Conservation (phyloP, 2,329 filamentous ascomycete species). For the Talaromyces sp. region DNA sequence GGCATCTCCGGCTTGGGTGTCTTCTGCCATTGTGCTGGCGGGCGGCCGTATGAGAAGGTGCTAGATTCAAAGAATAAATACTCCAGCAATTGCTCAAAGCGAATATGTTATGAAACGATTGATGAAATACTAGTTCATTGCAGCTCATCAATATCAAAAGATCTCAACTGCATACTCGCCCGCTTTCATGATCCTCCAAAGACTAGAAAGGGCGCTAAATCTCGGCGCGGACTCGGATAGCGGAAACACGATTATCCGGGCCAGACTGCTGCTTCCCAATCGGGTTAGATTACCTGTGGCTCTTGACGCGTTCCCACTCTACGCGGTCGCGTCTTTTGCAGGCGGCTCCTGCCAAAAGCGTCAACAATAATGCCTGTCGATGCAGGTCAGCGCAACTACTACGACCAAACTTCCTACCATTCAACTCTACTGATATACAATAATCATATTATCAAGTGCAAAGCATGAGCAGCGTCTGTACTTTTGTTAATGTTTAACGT, state of each 20-base stretch:
- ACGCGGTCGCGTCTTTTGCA: constrained; percentile 9
- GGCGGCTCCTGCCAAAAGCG: constrained; percentile 4
- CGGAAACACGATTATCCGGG: neutral
- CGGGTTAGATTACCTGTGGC: neutral
- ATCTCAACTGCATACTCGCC: neutral
- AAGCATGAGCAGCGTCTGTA: constrained; percentile 7
- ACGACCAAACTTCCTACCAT: neutral
- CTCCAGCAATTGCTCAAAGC: neutral
- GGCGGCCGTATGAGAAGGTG: neutral
- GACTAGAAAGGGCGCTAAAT: neutral
- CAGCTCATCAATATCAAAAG: neutral
- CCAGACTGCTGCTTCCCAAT: neutral
- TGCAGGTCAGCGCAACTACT: neutral
- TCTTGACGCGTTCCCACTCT: constrained; percentile 13
- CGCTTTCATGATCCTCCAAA: neutral
- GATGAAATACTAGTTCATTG: neutral
- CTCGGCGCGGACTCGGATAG: constrained; percentile 2
- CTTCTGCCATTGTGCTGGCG: constrained; percentile 39
- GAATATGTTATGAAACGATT: neutral
- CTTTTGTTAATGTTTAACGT: constrained; percentile 13
- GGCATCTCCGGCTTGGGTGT: constrained; percentile 33
- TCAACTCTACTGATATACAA: neutral
- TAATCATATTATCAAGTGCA: neutral
- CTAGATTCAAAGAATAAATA: neutral
- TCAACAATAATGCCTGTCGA: neutral